Conservation (phyloP, 441 rosid genomes). For the Euphorbia celastroides region DNA sequence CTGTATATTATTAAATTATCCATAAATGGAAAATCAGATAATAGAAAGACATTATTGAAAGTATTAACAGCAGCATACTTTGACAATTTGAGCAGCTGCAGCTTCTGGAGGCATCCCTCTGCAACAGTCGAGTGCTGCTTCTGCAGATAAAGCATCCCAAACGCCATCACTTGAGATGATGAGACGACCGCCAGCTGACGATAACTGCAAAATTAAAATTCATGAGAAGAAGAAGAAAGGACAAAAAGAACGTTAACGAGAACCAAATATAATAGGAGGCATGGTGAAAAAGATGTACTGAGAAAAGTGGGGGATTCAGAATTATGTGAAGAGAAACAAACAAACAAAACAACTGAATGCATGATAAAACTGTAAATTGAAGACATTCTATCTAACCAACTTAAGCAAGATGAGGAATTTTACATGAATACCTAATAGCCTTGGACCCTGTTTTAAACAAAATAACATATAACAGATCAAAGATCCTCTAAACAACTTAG, state of each 20-base stretch:
- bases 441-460: too few species aligned
- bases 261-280: not conserved
- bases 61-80: slow-evolving; percentile 37
- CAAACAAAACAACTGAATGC: not conserved
- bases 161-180: slow-evolving; percentile 97
- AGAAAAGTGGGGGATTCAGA: not conserved
- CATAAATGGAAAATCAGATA: not conserved
- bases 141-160: slow-evolving; percentile 92
- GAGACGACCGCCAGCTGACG: slow-evolving; percentile 86
- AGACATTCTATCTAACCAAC: not conserved
- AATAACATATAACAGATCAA: not conserved
- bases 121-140: slow-evolving; percentile 77
- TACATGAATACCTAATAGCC: not conserved
- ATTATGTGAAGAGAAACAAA: not conserved
- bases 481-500: not conserved
- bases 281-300: not conserved
- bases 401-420: not conserved
- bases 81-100: slow-evolving; percentile 88
- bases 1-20: not conserved
- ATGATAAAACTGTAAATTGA: not conserved
- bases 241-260: too few species aligned
- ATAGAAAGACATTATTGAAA: not conserved
- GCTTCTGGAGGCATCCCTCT: slow-evolving; percentile 88
- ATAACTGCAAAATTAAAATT: slow-evolving; percentile 54
- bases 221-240: not conserved